A percentile compares a stretch with the other conserved stretches of the same genome.
Evolutionary conservation across 208 protist species (phyloP).

Genomic region (Ichthyophonus hoferi): DNA sequence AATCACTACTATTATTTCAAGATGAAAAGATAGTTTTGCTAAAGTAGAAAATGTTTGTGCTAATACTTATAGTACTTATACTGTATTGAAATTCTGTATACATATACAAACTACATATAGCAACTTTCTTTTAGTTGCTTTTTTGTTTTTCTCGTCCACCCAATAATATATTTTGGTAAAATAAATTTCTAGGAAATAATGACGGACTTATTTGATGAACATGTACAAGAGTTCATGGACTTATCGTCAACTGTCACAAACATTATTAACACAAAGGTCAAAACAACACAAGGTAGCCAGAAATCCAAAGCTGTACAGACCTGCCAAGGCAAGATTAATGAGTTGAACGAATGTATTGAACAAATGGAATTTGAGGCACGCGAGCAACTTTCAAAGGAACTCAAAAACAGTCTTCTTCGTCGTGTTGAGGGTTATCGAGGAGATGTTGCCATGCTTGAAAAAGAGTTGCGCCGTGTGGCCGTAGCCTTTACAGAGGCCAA

Average conservation of each 20-base stretch:
- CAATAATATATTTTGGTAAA: too few species aligned
- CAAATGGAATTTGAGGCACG: slow-evolving; percentile 26
- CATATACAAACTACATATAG: too few species aligned
- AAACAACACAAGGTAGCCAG: not conserved
- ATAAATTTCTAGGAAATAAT: too few species aligned
- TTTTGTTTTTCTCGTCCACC: too few species aligned
- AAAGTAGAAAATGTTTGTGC: too few species aligned
- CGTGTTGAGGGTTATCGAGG: not conserved
- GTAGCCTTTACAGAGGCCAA: not conserved
- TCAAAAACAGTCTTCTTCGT: not conserved
- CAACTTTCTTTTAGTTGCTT: too few species aligned
- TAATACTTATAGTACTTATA: too few species aligned
- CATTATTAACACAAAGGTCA: not conserved
- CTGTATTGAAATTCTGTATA: too few species aligned
- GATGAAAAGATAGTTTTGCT: too few species aligned
- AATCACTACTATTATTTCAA: too few species aligned
- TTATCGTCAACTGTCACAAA: not conserved
- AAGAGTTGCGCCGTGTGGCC: not conserved
- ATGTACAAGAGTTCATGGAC: not conserved
- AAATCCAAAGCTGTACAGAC: not conserved
- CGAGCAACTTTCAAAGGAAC: not conserved
- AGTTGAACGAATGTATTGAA: not conserved
- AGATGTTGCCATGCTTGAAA: not conserved
- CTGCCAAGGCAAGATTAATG: not conserved
- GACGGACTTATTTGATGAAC: not conserved